These are phyloP conservation scores for Tetradesmus obliquus DNA, from an alignment of 139 green algal genomes.

Conservation along the genomic window DNA sequence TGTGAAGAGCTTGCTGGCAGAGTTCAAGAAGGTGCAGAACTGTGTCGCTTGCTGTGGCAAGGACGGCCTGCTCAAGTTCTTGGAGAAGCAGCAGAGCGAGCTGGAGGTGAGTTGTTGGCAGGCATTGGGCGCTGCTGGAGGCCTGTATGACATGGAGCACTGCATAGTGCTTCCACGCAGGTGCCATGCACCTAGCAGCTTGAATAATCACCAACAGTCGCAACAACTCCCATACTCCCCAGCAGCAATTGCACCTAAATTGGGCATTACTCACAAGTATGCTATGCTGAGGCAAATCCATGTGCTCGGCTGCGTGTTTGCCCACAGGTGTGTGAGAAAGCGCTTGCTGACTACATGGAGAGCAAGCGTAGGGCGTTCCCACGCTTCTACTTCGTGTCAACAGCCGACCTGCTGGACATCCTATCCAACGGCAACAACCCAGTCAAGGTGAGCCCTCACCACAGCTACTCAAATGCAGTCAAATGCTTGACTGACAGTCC, in stretches of 20 bases:
- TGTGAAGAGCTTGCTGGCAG: slow-evolving; percentile 69
- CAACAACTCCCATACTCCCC: too few relatives aligned
- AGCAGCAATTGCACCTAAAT: too few relatives aligned
- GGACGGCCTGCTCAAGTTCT: slow-evolving; percentile 79
- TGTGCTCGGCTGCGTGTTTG: background rate
- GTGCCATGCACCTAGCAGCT: background rate
- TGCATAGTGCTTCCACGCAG: background rate
- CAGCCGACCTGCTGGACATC: slow-evolving; percentile 87
- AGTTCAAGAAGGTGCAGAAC: slow-evolving; percentile 82
- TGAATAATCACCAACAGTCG: background rate
- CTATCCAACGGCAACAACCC: slow-evolving; percentile 89
- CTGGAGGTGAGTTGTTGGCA: slow-evolving; percentile 21
- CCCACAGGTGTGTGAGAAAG: slow-evolving; percentile 86
- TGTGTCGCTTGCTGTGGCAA: slow-evolving; percentile 80
- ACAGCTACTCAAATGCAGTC: slow-evolving; percentile 26
- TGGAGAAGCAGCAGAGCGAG: slow-evolving; percentile 71
- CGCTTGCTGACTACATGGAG: slow-evolving; percentile 89
- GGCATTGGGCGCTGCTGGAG: background rate
- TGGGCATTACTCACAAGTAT: too few relatives aligned
- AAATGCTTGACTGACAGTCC: background rate
- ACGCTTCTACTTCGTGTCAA: slow-evolving; percentile 91
- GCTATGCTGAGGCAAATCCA: too few relatives aligned
- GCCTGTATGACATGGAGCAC: background rate
- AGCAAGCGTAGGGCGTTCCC: slow-evolving; percentile 85
- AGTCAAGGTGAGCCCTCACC: slow-evolving; percentile 54